Evolutionary conservation across 805 yeast genomes (phyloP).

Genomic region (Metschnikowia sp.): DNA sequence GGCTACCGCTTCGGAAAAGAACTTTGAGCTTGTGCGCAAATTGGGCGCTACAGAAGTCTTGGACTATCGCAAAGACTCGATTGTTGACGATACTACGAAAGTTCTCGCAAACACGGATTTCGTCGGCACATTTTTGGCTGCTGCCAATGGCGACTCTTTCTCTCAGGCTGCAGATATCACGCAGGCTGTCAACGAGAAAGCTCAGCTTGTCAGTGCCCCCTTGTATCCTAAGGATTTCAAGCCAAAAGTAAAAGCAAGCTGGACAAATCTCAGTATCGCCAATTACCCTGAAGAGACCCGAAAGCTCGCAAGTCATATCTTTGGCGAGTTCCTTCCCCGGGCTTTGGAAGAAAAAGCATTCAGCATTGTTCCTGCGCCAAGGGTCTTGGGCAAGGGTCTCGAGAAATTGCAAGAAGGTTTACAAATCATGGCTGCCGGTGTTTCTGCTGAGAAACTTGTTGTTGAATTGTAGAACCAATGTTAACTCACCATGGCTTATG

Average conservation of each 20-base stretch:
- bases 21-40: conserved; percentile 1
- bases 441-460: conserved; percentile 10
- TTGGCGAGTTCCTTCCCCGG: conserved; percentile 2
- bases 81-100: conserved; percentile 4
- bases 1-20: conserved; percentile 9
- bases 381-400: conserved; percentile 5
- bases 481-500: too few relatives aligned
- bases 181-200: background rate
- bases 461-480: conserved; percentile 1
- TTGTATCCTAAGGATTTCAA: conserved; percentile 6
- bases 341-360: conserved; percentile 1
- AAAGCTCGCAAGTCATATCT: background rate
- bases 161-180: conserved; percentile 5
- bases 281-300: conserved; percentile 3
- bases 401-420: conserved; percentile 5
- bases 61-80: conserved; percentile 5
- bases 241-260: conserved; percentile 1
- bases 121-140: conserved; percentile 11
- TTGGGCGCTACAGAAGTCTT: conserved; percentile 8
- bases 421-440: conserved; percentile 5
- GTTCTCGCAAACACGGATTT: conserved; percentile 5
- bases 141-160: conserved; percentile 9
- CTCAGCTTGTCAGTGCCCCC: conserved; percentile 7
- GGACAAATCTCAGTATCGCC: conserved; percentile 7
- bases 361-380: conserved; percentile 2